Percentiles rank a stretch among this genome's conserved stretches.
Evolutionary conservation across 2,329 filamentous ascomycete genomes (phyloP).

Genomic region (Cladorrhinum sp.): DNA sequence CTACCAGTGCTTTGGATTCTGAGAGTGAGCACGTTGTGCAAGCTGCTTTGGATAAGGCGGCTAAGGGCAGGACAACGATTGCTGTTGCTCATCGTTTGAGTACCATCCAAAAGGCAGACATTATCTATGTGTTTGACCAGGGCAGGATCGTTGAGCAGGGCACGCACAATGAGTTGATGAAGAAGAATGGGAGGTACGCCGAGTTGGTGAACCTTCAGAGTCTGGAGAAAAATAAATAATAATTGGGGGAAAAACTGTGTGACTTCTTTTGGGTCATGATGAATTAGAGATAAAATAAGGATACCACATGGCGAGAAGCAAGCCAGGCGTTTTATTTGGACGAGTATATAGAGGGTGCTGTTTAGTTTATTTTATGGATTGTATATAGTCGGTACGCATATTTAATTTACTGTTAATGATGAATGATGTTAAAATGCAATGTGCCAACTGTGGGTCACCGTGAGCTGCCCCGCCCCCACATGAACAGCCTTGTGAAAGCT

Average conservation of each 20-base stretch:
- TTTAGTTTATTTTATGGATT: background rate
- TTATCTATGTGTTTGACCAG: slow-evolving; percentile 95
- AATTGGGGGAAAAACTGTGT: too few species aligned
- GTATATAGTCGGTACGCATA: background rate
- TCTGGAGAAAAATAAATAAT: slow-evolving; percentile 54
- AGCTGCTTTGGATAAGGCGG: slow-evolving; percentile 74
- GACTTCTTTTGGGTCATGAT: background rate
- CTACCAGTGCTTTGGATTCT: slow-evolving; percentile 72
- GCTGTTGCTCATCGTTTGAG: slow-evolving; percentile 89
- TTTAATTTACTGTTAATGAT: background rate
- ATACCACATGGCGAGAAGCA: background rate
- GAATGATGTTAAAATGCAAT: too few species aligned
- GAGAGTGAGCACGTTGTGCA: slow-evolving; percentile 79
- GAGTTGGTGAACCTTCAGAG: slow-evolving; percentile 80
- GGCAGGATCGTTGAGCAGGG: slow-evolving; percentile 83
- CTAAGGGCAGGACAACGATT: slow-evolving; percentile 84
- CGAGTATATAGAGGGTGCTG: background rate
- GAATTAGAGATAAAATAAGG: background rate
- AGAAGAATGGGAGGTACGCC: slow-evolving; percentile 67
- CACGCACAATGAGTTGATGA: slow-evolving; percentile 71
- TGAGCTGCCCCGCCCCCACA: background rate
- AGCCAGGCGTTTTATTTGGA: background rate
- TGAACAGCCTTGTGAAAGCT: too few species aligned
- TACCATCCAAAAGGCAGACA: slow-evolving; percentile 90
- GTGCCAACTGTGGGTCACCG: too few species aligned